phyloP scores from a whole-genome alignment of 495 filamentous ascomycete genomes.

The Penicillium flavigenum region DNA sequence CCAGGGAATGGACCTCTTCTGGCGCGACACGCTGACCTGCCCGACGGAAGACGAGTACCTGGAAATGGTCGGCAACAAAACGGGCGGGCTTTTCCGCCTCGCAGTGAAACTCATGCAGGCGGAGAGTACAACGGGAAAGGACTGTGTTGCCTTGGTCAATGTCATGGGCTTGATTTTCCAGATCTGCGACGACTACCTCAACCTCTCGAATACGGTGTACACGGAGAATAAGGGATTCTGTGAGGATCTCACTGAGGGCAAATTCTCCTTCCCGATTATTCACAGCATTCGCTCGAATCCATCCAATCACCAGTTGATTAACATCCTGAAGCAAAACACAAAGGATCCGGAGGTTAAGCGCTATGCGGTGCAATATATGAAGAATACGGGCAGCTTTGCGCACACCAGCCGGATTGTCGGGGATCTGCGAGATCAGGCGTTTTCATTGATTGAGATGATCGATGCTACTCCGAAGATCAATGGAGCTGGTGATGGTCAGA shows the following conservation, averaged over 20 bases:
- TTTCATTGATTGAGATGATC: slow-evolving; percentile 65
- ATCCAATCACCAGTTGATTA: slow-evolving; percentile 76
- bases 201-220: slow-evolving; percentile 71
- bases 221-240: slow-evolving; percentile 89
- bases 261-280: slow-evolving; percentile 97
- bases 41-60: slow-evolving; percentile 96
- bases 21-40: slow-evolving; percentile 90
- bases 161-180: slow-evolving; percentile 91
- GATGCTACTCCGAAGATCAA: slow-evolving; percentile 48
- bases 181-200: slow-evolving; percentile 95
- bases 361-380: slow-evolving; percentile 91
- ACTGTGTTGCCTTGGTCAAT: slow-evolving; percentile 83
- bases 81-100: slow-evolving; percentile 90
- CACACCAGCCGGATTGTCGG: slow-evolving; percentile 73
- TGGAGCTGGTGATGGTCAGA: slow-evolving; percentile 34
- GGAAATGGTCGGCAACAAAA: slow-evolving; percentile 99
- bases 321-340: slow-evolving; percentile 89
- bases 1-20: slow-evolving; percentile 97
- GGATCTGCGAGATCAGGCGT: slow-evolving; percentile 64
- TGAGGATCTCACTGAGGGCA: slow-evolving; percentile 96
- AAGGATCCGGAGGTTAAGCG: slow-evolving; percentile 83
- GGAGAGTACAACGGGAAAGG: slow-evolving; percentile 63
- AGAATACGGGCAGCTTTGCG: slow-evolving; percentile 81
- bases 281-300: slow-evolving; percentile 86
- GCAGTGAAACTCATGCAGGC: slow-evolving; percentile 97